Evolutionary conservation across 768 basidiomycete genomes (phyloP), one percentile per base, ranked within the genome.

Genomic region (Royoungia palumana): DNA sequence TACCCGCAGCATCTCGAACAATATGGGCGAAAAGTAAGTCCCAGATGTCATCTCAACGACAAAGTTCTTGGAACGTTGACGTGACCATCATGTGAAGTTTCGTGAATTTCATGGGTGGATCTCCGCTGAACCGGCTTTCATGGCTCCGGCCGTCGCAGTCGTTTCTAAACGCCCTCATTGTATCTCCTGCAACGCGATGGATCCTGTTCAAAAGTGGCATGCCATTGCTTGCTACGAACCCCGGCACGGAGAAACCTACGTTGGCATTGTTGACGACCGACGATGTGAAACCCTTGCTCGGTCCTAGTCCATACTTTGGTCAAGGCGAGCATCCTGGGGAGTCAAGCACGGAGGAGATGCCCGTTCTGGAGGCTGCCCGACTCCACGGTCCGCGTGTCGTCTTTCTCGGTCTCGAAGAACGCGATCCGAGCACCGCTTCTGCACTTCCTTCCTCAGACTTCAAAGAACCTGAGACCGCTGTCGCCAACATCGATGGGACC

Each of bases 401-500:
- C 34, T 94, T 94, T 66, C 81, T 94, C 17, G 92, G 92, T 22
- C 66, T 93, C 40, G 77, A 82, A 57, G 90, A 93, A 57, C 58
- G 71, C 12, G 68, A 79, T 53, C 60, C 72, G 1, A 59, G 65
- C 6, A 74, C 66, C 21, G 67, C 69, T 5, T 68, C 66, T 36
- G 79, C 85, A 0, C 75, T 88, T 4, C 81, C 84, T 10, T 83
- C 85, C 0, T 78, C 82, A 3, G 82, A 86, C 39, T 83, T 86
- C 42, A 77, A 73, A 48, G 72, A 78, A 51, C 77, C 85, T 0
- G 73, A 79, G 44, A 58, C 65, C 16, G 76, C 81, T 2, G 67
- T 82, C 3, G 70, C 74, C 42, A 80, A 85, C 40, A 70, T 94
- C 21, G 68, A 85, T 25, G 95, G 94, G n/a, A 83, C 77, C 2